These are phyloP conservation scores for Rutidosis leptorrhynchoides DNA, from an alignment of 129 eudicot genomes.

Conservation along the genomic window DNA sequence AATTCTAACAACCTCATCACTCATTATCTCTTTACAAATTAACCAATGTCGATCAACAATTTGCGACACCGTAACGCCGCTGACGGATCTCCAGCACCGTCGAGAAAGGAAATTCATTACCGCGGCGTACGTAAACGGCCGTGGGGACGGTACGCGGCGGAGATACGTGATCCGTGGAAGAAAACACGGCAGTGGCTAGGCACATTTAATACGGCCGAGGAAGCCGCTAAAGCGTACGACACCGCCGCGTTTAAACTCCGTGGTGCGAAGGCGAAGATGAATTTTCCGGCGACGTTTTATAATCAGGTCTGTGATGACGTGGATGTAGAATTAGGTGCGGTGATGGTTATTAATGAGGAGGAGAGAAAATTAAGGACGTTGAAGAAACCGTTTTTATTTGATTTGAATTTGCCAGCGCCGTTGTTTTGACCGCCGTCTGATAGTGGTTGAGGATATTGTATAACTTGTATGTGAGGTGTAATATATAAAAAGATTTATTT, in stretches of 20 bases:
- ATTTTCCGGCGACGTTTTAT: conserved; percentile 30
- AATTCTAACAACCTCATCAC: conserved; percentile 3
- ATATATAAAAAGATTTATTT: too few species aligned
- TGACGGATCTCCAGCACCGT: conserved; percentile 13
- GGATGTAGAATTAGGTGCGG: conserved; percentile 14
- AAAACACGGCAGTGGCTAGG: conserved; percentile 63
- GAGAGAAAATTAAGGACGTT: conserved; percentile 23
- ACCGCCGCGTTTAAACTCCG: conserved; percentile 51
- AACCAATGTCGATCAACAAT: conserved; percentile 33
- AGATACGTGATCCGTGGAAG: conserved; percentile 67
- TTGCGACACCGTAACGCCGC: conserved; percentile 11
- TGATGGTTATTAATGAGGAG: conserved; percentile 31
- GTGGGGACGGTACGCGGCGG: conserved; percentile 80
- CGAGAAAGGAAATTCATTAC: conserved; percentile 30
- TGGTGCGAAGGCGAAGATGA: conserved; percentile 61
- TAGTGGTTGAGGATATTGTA: background rate
- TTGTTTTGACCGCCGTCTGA: conserved; percentile 31
- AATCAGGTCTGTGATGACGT: background rate
- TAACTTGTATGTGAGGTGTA: background rate
- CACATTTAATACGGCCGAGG: conserved; percentile 66
- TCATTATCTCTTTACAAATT: conserved; percentile 2
- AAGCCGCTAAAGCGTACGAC: conserved; percentile 64
- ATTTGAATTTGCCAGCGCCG: conserved; percentile 59
- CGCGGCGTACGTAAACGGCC: conserved; percentile 68
- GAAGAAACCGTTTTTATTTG: conserved; percentile 48